phyloP scores from a whole-genome alignment of 169 alveolate genomes.

The Perkinsus olseni region DNA sequence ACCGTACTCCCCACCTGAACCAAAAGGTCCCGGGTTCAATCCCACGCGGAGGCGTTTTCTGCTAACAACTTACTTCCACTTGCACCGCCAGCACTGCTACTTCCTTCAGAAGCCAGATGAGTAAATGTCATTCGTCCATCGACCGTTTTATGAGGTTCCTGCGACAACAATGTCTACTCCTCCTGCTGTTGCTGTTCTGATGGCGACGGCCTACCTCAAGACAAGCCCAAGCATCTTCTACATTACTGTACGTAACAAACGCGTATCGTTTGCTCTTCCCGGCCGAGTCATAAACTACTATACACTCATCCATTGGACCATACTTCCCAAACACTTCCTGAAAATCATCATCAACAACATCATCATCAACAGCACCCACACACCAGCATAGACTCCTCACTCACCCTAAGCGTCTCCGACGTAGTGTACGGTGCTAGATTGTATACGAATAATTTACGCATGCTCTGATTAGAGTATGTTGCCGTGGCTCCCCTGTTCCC shows the following conservation, averaged over 20 bases:
- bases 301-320: neutral
- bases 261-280: neutral
- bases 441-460: neutral
- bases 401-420: neutral
- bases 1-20: neutral
- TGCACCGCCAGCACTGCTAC: neutral
- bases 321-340: neutral
- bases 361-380: neutral
- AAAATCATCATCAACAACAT: neutral
- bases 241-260: neutral
- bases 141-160: neutral
- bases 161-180: too few relatives aligned
- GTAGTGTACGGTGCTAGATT: neutral
- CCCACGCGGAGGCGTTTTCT: neutral
- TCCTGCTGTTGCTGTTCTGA: neutral
- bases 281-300: neutral
- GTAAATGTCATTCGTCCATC: neutral
- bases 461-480: neutral
- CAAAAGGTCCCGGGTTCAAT: neutral
- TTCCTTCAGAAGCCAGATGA: neutral
- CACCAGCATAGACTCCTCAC: too few relatives aligned
- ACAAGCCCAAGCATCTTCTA: slow-evolving; percentile 1
- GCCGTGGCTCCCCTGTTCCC: neutral
- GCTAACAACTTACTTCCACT: neutral
- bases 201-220: neutral